Evolutionary conservation across 1,284 basidiomycete genomes (phyloP).

Genomic region (Peniophora sp.): DNA sequence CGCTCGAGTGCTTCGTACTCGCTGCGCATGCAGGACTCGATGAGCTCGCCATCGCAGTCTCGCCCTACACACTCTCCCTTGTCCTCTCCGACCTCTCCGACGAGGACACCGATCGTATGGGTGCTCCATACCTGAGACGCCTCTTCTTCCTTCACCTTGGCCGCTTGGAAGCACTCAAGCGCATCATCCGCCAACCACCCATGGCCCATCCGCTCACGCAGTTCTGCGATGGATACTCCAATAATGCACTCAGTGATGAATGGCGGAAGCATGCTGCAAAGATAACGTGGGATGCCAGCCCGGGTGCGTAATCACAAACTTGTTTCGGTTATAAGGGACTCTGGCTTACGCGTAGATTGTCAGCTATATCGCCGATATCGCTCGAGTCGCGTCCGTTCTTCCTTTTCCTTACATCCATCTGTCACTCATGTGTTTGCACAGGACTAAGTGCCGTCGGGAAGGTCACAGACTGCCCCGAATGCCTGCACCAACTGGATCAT

Average conservation of each 20-base stretch:
- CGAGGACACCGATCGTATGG: constrained; percentile 14
- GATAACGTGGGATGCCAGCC: constrained; percentile 3
- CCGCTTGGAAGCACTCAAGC: neutral
- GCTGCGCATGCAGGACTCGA: constrained; percentile 17
- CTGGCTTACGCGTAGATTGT: neutral
- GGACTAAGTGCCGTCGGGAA: constrained; percentile 47
- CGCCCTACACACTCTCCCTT: constrained; percentile 14
- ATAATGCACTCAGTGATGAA: neutral
- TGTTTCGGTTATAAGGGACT: neutral
- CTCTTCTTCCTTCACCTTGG: constrained; percentile 7
- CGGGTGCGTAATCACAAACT: neutral
- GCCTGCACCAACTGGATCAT: neutral
- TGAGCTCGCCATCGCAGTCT: constrained; percentile 16
- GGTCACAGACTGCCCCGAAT: constrained; percentile 40
- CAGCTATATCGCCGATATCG: constrained; percentile 50
- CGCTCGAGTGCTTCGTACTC: constrained; percentile 8
- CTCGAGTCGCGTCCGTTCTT: constrained; percentile 59
- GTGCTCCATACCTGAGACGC: constrained; percentile 17
- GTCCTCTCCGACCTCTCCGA: constrained; percentile 15
- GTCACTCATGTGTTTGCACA: too few species aligned
- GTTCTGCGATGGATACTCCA: neutral
- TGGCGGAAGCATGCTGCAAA: neutral
- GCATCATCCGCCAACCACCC: neutral
- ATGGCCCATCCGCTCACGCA: neutral
- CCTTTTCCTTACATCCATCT: too few species aligned